Evolutionary conservation across 805 yeast species (phyloP).

Genomic region (Blastobotrys peoriensis): DNA sequence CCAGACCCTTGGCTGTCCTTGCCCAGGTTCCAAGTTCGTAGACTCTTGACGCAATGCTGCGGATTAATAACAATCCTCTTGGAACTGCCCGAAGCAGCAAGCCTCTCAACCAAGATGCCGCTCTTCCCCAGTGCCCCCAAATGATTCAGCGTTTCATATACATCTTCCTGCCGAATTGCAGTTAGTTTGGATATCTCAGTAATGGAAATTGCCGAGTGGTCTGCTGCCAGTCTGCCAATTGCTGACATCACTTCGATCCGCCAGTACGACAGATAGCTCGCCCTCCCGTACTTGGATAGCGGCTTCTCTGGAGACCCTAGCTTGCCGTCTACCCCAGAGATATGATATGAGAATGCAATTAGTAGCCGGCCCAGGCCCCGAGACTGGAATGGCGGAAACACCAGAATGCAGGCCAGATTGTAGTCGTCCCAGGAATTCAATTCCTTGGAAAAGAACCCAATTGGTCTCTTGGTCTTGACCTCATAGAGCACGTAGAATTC

Average conservation of each 20-base stretch:
- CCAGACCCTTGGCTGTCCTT: background rate
- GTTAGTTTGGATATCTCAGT: slow-evolving; percentile 25
- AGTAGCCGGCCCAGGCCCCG: slow-evolving; percentile 69
- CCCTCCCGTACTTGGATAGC: slow-evolving; percentile 70
- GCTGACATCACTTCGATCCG: slow-evolving; percentile 40
- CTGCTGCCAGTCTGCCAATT: slow-evolving; percentile 11
- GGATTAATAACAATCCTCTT: background rate
- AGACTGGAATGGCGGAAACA: slow-evolving; percentile 89
- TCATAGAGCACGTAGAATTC: slow-evolving; percentile 56
- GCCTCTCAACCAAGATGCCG: slow-evolving; percentile 1
- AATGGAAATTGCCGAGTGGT: slow-evolving; percentile 19
- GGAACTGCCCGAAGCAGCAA: slow-evolving; percentile 4
- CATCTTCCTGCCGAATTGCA: slow-evolving; percentile 31
- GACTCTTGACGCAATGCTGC: slow-evolving; percentile 6
- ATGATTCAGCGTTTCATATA: slow-evolving; percentile 26
- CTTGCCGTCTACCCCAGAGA: slow-evolving; percentile 57
- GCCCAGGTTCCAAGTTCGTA: slow-evolving; percentile 3
- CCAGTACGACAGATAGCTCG: slow-evolving; percentile 76
- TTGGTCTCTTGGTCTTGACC: slow-evolving; percentile 13
- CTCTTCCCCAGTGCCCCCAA: slow-evolving; percentile 25
- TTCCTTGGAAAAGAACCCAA: slow-evolving; percentile 94
- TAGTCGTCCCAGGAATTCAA: slow-evolving; percentile 67
- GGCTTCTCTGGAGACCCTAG: slow-evolving; percentile 92
- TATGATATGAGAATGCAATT: slow-evolving; percentile 74
- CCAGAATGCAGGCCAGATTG: slow-evolving; percentile 84